These are phyloP conservation scores for Stereum hirsutum DNA, from an alignment of 1,284 basidiomycete species.

Conservation along the genomic window DNA sequence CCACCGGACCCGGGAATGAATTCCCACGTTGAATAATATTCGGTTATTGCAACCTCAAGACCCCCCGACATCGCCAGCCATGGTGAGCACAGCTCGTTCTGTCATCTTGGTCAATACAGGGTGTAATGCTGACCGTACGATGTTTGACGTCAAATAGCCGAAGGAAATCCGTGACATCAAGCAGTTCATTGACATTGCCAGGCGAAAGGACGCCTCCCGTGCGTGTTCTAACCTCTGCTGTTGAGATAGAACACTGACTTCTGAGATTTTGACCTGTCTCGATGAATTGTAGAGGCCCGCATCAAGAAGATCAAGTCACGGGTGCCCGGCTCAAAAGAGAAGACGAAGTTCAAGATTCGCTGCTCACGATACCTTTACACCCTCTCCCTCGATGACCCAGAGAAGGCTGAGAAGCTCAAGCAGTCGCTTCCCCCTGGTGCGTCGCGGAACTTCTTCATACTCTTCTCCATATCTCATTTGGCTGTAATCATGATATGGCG, in stretches of 20 bases:
- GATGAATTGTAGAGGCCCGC: conserved; percentile 64
- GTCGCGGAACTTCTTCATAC: conserved; percentile 19
- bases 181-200: conserved; percentile 95
- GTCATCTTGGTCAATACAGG: not conserved
- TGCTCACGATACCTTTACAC: conserved; percentile 99
- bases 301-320: conserved; percentile 88
- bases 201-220: conserved; percentile 82
- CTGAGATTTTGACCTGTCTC: conserved; percentile 11
- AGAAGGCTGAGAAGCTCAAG: conserved; percentile 98
- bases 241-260: conserved; percentile 8
- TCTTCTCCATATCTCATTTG: not conserved
- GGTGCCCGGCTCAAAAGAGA: conserved; percentile 63
- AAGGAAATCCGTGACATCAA: conserved; percentile 99
- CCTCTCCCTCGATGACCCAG: conserved; percentile 88
- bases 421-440: conserved; percentile 91
- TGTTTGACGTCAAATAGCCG: conserved; percentile 45
- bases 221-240: conserved; percentile 16
- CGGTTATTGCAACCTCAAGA: conserved; percentile 2
- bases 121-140: not conserved
- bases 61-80: conserved; percentile 4
- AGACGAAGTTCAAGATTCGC: conserved; percentile 99
- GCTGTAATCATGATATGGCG: not conserved
- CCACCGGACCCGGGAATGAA: conserved; percentile 4
- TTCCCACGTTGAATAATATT: conserved; percentile 9
- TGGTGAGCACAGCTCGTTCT: not conserved